Evolutionary conservation across 495 filamentous ascomycete species (phyloP).

Genomic region (Trypethelium eluteriae): DNA sequence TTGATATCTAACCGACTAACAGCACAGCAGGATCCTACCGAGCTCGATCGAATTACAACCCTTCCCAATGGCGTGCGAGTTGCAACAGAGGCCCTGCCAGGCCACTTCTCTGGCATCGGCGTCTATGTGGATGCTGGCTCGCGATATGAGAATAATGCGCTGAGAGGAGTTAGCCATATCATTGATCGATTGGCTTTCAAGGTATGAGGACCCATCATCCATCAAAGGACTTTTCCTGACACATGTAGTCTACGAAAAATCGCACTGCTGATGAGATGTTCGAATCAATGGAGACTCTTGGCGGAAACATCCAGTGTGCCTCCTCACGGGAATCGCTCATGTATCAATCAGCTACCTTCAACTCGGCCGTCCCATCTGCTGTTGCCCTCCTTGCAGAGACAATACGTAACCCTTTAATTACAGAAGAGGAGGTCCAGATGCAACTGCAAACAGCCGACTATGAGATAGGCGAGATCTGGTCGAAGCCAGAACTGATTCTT

Average conservation of each 20-base stretch:
- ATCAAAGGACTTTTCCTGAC: constrained; percentile 7
- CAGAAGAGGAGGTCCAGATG: constrained; percentile 77
- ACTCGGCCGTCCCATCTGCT: constrained; percentile 76
- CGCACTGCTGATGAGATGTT: constrained; percentile 77
- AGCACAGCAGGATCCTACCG: constrained; percentile 66
- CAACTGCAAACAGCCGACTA: constrained; percentile 89
- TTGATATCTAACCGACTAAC: not conserved
- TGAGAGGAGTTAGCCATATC: constrained; percentile 90
- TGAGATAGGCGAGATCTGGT: constrained; percentile 96
- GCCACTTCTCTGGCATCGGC: constrained; percentile 89
- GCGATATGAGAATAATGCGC: constrained; percentile 76
- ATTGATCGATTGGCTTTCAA: constrained; percentile 96
- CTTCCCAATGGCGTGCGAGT: constrained; percentile 91
- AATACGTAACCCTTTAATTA: constrained; percentile 79
- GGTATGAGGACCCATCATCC: constrained; percentile 8
- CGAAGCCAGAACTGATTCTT: constrained; percentile 89
- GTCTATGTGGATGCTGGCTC: constrained; percentile 97
- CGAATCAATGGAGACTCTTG: constrained; percentile 73
- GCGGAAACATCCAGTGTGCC: constrained; percentile 92
- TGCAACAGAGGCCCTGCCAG: constrained; percentile 89
- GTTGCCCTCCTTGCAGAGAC: constrained; percentile 87
- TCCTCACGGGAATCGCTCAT: constrained; percentile 93
- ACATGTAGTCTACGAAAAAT: constrained; percentile 54
- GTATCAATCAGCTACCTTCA: constrained; percentile 99
- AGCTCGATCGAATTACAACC: constrained; percentile 80